Base-by-base conservation (phyloP, 495 filamentous ascomycete genomes). In the Penicillium flavigenum region DNA sequence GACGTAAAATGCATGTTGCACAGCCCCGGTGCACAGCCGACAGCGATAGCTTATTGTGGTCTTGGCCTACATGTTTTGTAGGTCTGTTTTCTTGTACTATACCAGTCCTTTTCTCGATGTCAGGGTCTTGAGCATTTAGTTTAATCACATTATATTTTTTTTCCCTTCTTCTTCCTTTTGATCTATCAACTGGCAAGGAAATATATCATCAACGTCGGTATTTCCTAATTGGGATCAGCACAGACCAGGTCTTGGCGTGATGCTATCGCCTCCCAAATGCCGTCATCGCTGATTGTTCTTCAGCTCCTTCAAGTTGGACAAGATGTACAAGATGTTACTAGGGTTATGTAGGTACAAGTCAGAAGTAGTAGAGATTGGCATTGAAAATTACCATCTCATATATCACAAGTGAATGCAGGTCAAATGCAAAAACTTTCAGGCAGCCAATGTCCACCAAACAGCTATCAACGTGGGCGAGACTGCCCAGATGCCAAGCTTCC, bases 51-150 rank as follows among this genome's bases (percentile, higher is more conserved):
- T 46, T 27, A 6, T 22, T 22, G 17, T 17, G 29, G 6, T 27
- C 11, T 42, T 38, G 36, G 29, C 32, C 49, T 41, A 29, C 48
- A 34, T 51, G 31, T 14, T 50, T 39, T 34, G 32, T 10, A 7
- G 12, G 24, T 27, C 10, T 51, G 8, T 38, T 29, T 29, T 50
- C 42, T 54, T 65, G 60, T 63, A 65, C 47, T 60, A 63, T 65
- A 65, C 60, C 60, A 63, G 54, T 58, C 48, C 58, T 42, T 54
- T 44, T 17, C 16, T 44, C 19, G 8, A 20, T 27, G 26, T 20
- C 26, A 47, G 45, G 6, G 26, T n/a, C n/a, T 29, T 32, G 29
- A 34, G 8, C 29, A 48, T 20, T 19, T 48, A 48, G 46, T 48
- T 31, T 48, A 48, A 48, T 48, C 29, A 32, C 29, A 29, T 10